Percentiles rank a stretch among this genome's conserved stretches.
Conservation (phyloP, 495 filamentous ascomycete species). For the Talaromyces adpressus region DNA sequence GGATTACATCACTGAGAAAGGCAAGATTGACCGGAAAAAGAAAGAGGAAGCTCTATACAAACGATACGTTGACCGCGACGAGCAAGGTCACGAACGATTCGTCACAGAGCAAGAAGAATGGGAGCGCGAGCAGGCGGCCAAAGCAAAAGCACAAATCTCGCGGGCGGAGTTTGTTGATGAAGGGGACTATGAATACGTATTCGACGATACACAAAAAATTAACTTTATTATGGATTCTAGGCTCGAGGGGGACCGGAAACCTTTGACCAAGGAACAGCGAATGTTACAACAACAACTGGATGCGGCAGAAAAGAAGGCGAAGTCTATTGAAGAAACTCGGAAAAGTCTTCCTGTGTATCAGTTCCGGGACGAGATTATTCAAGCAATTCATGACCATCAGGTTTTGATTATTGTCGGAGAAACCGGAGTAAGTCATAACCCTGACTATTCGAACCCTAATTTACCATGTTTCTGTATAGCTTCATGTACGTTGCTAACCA, state of each 20-base stretch:
- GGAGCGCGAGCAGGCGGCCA: slow-evolving; percentile 85
- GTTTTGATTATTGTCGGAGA: slow-evolving; percentile 84
- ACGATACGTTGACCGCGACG: slow-evolving; percentile 83
- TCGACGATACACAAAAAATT: slow-evolving; percentile 84
- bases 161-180: slow-evolving; percentile 68
- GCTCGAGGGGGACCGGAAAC: slow-evolving; percentile 59
- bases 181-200: slow-evolving; percentile 89
- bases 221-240: slow-evolving; percentile 74
- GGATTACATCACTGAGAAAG: slow-evolving; percentile 89
- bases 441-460: not conserved
- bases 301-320: slow-evolving; percentile 77
- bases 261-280: slow-evolving; percentile 69
- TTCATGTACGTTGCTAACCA: not conserved
- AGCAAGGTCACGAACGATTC: slow-evolving; percentile 80
- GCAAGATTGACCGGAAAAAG: slow-evolving; percentile 81
- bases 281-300: slow-evolving; percentile 72
- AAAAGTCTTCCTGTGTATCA: slow-evolving; percentile 88
- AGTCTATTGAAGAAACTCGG: slow-evolving; percentile 82
- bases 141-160: slow-evolving; percentile 82
- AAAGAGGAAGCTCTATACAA: slow-evolving; percentile 88
- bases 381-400: slow-evolving; percentile 70
- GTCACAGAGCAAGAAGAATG: slow-evolving; percentile 95
- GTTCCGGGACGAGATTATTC: slow-evolving; percentile 69
- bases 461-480: no score
- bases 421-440: slow-evolving; percentile 43